phyloP scores from a whole-genome alignment of 2,329 filamentous ascomycete species.

The Rhexocercosporidium sp. region DNA sequence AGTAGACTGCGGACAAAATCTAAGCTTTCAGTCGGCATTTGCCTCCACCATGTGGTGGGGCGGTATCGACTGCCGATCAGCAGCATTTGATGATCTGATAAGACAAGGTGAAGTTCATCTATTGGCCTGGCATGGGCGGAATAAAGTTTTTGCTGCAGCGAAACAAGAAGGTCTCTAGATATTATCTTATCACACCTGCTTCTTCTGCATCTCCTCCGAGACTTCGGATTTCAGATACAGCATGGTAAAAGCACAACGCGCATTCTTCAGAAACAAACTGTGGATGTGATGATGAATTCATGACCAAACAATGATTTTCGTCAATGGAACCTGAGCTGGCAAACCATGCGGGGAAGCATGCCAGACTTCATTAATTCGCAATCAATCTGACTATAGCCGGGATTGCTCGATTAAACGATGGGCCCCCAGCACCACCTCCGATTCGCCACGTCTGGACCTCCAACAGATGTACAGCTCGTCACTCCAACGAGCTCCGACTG shows the following conservation, averaged over 20 bases:
- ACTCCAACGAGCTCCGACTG: not conserved
- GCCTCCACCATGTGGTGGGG: not conserved
- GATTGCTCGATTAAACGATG: not conserved
- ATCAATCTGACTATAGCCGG: constrained; percentile 2
- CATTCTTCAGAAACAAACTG: not conserved
- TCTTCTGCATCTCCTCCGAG: not conserved
- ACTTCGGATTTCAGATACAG: no score
- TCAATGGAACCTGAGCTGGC: not conserved
- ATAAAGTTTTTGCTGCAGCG: not conserved
- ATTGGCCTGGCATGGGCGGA: not conserved
- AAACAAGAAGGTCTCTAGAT: not conserved
- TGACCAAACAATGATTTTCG: not conserved
- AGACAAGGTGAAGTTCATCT: not conserved
- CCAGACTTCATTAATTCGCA: not conserved
- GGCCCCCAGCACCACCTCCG: not conserved
- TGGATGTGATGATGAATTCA: not conserved
- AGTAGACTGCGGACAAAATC: not conserved
- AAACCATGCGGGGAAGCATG: constrained; percentile 5
- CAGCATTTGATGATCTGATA: not conserved
- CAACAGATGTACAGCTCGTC: not conserved
- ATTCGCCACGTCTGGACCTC: not conserved
- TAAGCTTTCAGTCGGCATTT: not conserved
- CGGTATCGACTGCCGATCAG: not conserved
- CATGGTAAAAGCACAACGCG: not conserved
- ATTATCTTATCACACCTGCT: not conserved